These are phyloP conservation scores for Komagataella ulmi DNA, from an alignment of 805 yeast genomes.

Conservation along the genomic window DNA sequence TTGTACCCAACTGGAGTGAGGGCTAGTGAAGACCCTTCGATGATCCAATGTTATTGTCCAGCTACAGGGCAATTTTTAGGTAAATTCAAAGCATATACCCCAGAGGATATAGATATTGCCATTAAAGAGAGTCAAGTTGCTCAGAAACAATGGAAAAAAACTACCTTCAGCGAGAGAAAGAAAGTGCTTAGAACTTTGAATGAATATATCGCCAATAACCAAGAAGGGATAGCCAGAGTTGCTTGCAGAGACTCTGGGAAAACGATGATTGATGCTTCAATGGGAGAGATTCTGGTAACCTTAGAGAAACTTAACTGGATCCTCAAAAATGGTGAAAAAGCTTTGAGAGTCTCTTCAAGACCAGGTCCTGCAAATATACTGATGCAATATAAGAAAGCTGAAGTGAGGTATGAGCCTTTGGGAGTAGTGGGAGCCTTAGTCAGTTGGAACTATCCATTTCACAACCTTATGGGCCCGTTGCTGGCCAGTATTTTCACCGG, in stretches of 20 bases:
- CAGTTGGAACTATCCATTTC: slow-evolving; percentile 97
- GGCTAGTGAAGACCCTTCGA: slow-evolving; percentile 47
- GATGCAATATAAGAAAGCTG: slow-evolving; percentile 85
- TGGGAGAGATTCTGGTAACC: slow-evolving; percentile 95
- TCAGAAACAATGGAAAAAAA: slow-evolving; percentile 33
- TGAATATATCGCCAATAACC: slow-evolving; percentile 65
- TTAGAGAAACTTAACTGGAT: slow-evolving; percentile 90
- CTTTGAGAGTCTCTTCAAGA: slow-evolving; percentile 57
- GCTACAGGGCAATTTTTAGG: slow-evolving; percentile 91
- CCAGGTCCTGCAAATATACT: slow-evolving; percentile 81
- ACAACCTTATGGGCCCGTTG: slow-evolving; percentile 85
- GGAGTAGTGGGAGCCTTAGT: slow-evolving; percentile 84
- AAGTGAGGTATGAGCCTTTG: slow-evolving; percentile 86
- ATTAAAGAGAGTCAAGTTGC: slow-evolving; percentile 42
- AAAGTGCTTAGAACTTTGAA: slow-evolving; percentile 59
- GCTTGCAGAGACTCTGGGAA: slow-evolving; percentile 97
- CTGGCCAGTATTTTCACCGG: slow-evolving; percentile 86
- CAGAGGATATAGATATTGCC: slow-evolving; percentile 55
- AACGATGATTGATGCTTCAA: slow-evolving; percentile 88
- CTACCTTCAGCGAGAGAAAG: slow-evolving; percentile 54
- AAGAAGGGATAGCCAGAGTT: slow-evolving; percentile 74
- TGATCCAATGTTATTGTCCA: slow-evolving; percentile 83
- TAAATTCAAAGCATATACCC: slow-evolving; percentile 46
- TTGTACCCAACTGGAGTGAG: slow-evolving; percentile 48
- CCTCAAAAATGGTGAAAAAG: slow-evolving; percentile 64